phyloP scores from a whole-genome alignment of 2,329 filamentous ascomycete genomes.

The Fusarium sp. region DNA sequence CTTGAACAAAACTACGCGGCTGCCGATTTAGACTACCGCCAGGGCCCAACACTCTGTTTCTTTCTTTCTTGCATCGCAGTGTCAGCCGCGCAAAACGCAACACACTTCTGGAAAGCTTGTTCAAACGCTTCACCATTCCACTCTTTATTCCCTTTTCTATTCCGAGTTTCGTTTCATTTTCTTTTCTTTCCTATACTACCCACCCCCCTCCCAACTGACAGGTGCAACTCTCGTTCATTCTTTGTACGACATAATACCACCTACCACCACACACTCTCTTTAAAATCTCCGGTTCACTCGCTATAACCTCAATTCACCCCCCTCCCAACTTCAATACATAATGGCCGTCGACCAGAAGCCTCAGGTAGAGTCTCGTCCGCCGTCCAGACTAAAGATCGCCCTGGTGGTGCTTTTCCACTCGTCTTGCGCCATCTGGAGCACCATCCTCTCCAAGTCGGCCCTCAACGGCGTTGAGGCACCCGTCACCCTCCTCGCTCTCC shows the following conservation, averaged over 20 bases:
- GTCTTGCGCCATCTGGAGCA: constrained; percentile 44
- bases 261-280: neutral
- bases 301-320: constrained; percentile 22
- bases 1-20: neutral
- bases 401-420: constrained; percentile 44
- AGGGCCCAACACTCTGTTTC: neutral
- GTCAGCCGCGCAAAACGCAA: neutral
- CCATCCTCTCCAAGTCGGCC: constrained; percentile 44
- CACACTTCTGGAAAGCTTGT: neutral
- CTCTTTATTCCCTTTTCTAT: neutral
- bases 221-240: neutral
- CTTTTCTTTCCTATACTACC: neutral
- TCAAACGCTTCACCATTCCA: neutral
- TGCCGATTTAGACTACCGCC: neutral
- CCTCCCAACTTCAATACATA: neutral
- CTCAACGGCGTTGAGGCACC: constrained; percentile 44
- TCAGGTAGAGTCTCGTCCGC: constrained; percentile 29
- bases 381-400: constrained; percentile 36
- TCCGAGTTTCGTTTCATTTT: neutral
- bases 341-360: constrained; percentile 34
- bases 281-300: neutral
- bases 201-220: neutral
- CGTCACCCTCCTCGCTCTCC: constrained; percentile 42
- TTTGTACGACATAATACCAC: neutral
- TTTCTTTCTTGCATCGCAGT: neutral